Percentiles rank a stretch among this genome's conserved stretches.
Evolutionary conservation across 1,284 basidiomycete species (phyloP).

Genomic region (Pulchroboletus neoregius): DNA sequence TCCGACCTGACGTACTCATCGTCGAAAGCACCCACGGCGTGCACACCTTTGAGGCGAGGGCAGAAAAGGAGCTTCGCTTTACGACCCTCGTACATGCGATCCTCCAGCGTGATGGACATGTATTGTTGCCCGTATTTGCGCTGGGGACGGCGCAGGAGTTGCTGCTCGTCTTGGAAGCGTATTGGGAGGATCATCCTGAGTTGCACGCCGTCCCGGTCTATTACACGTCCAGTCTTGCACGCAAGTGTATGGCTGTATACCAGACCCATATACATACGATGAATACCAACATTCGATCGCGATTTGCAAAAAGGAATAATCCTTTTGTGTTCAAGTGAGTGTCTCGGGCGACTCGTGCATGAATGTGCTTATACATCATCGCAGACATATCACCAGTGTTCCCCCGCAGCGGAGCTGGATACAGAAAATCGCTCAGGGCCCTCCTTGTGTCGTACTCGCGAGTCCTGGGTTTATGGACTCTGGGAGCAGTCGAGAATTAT

Average conservation of each 20-base stretch:
- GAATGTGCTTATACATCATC: conserved; percentile 3
- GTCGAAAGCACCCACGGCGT: conserved; percentile 98
- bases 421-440: conserved; percentile 75
- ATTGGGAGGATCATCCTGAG: conserved; percentile 95
- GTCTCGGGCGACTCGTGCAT: background rate
- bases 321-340: conserved; percentile 94
- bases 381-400: conserved; percentile 79
- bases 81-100: conserved; percentile 88
- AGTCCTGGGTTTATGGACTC: conserved; percentile 94
- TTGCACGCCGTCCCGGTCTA: conserved; percentile 93
- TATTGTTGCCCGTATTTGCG: conserved; percentile 91
- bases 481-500: conserved; percentile 87
- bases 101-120: conserved; percentile 88
- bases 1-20: conserved; percentile 92
- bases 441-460: conserved; percentile 94
- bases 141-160: conserved; percentile 95
- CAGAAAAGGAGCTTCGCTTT: conserved; percentile 92
- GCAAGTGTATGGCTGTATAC: conserved; percentile 97
- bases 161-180: conserved; percentile 91
- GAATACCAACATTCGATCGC: conserved; percentile 84
- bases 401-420: conserved; percentile 77
- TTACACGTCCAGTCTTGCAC: conserved; percentile 91
- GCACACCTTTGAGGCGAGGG: conserved; percentile 84
- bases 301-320: conserved; percentile 90
- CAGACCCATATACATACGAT: conserved; percentile 95